Base-by-base conservation (phyloP, 2,329 filamentous ascomycete genomes). In the Raffaelea albimanens region DNA sequence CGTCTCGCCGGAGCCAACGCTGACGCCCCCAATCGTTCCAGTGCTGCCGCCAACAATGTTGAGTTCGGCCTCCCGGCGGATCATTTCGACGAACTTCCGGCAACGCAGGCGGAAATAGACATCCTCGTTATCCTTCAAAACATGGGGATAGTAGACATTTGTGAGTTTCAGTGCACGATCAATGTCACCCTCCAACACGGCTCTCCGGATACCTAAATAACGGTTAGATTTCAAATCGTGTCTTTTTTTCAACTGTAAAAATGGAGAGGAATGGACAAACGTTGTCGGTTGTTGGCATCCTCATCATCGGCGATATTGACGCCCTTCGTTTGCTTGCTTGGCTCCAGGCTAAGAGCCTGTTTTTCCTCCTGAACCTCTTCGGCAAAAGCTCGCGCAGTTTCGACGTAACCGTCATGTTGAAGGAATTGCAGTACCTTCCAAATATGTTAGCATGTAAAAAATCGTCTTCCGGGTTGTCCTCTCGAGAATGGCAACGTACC, bases 41-140 rank as follows among this genome's bases (percentile, higher is more conserved):
- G 67, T 69, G 33, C 61, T 69, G 29, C 68, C 69, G 29, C 68
- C 64, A 8, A 67, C 65, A 33, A 72, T 67, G 57, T 73, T 74
- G 18, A 85, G 64, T 55, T 90, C 84, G 2, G 83, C 81, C 33
- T 82, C 82, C 49, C 76, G 78, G 38, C 85, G 78, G 57, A 95
- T 88, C 83, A 98, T 91, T 64, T 98, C 93, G 51, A 97, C 83
- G 62, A 97, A 96, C 61, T 93, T 94, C 51, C 89, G 82, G 61
- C 90, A 96, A 55, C 84, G 80, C 43, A 98, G 71, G 49, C 83
- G 85, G 66, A 98, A 97, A 61, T 90, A 82, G 16, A 96, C 88
- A 46, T 88, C 80, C 47, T 87, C 80, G 58, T 95, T 88, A 20
- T 87, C 78, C 42, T 79, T 73, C 18, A 98, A 74, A 1, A 97